These are phyloP conservation scores for Naganishia antarctica DNA, from an alignment of 768 basidiomycete species.

Conservation along the genomic window DNA sequence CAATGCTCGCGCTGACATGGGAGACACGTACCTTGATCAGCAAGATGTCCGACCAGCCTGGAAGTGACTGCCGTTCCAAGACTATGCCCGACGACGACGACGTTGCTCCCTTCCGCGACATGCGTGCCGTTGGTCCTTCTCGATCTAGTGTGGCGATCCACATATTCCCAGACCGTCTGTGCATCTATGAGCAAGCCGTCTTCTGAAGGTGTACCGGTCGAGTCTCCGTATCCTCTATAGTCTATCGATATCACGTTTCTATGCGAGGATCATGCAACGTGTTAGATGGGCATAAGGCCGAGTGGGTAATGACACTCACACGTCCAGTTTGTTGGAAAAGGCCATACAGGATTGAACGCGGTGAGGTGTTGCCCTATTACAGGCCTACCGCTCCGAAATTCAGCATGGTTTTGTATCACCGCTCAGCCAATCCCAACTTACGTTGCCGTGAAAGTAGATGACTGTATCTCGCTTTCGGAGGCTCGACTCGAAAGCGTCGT, in stretches of 20 bases:
- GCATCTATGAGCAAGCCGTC: slow-evolving; percentile 66
- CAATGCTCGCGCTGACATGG: not conserved
- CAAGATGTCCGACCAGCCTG: slow-evolving; percentile 51
- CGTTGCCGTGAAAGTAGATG: slow-evolving; percentile 89
- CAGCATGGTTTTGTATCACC: not conserved
- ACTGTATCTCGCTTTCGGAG: slow-evolving; percentile 64
- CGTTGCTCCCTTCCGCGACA: slow-evolving; percentile 54
- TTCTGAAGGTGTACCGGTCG: slow-evolving; percentile 70
- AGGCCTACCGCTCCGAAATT: not conserved
- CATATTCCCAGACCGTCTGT: slow-evolving; percentile 73
- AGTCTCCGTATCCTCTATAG: slow-evolving; percentile 89
- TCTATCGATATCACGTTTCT: slow-evolving; percentile 80
- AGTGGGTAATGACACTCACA: too few relatives aligned
- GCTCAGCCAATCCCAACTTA: slow-evolving; percentile 25
- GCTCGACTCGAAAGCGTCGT: slow-evolving; percentile 56
- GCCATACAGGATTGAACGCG: slow-evolving; percentile 62
- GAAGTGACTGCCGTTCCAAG: slow-evolving; percentile 75
- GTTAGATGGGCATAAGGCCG: not conserved
- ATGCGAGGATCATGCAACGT: slow-evolving; percentile 22
- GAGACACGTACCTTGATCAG: slow-evolving; percentile 48
- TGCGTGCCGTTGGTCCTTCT: not conserved
- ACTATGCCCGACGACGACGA: slow-evolving; percentile 79
- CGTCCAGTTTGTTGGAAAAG: slow-evolving; percentile 53
- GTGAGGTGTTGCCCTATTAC: not conserved
- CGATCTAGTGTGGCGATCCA: slow-evolving; percentile 47